phyloP scores from a whole-genome alignment of 2,329 filamentous ascomycete genomes.

The Trichoderma harzianum region DNA sequence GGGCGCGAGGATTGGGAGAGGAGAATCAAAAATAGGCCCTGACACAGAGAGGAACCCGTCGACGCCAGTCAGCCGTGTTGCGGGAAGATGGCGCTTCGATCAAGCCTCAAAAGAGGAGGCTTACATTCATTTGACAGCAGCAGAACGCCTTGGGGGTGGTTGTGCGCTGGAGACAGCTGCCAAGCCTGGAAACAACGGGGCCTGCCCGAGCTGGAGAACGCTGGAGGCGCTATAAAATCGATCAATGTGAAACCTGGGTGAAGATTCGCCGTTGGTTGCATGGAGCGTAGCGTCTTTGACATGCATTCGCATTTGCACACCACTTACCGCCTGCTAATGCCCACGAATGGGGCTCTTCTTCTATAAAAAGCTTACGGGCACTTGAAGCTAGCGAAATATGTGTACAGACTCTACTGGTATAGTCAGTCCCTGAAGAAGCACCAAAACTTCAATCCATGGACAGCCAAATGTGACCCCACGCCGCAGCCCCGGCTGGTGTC shows the following conservation, averaged over 20 bases:
- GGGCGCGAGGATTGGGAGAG: neutral
- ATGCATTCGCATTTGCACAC: neutral
- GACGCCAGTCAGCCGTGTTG: constrained; percentile 12
- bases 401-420: neutral
- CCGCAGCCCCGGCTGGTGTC: neutral
- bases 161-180: constrained; percentile 1
- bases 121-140: neutral
- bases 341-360: neutral
- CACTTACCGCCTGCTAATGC: neutral
- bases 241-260: neutral
- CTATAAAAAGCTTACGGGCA: neutral
- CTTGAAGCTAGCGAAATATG: neutral
- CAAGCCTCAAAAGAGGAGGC: constrained; percentile 17
- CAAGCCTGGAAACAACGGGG: constrained; percentile 7
- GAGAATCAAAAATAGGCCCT: neutral
- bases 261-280: neutral
- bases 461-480: neutral
- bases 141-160: neutral
- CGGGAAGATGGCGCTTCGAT: constrained; percentile 1
- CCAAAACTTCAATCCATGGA: neutral
- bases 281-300: neutral
- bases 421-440: neutral
- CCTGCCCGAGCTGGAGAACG: neutral
- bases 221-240: neutral
- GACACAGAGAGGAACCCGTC: neutral